Percentiles rank a stretch among this genome's conserved stretches.
Conservation (phyloP, 169 alveolate genomes). For the Cryptosporidium meleagridis region DNA sequence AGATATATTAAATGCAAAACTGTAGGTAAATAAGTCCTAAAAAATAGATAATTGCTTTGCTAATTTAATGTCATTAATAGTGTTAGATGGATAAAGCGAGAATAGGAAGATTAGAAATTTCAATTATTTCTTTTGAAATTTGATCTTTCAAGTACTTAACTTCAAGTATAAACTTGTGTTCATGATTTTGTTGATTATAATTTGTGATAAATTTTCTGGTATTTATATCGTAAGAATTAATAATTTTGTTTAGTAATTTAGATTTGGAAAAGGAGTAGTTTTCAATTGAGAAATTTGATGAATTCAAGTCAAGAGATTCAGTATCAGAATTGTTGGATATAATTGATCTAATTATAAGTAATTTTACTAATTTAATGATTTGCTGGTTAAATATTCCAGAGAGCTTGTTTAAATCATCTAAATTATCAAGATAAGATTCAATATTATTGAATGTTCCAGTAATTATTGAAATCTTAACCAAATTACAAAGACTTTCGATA, state of each 20-base stretch:
- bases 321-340: background rate
- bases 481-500: conserved; percentile 10
- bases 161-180: background rate
- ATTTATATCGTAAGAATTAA: conserved; percentile 3
- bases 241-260: background rate
- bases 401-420: background rate
- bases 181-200: background rate
- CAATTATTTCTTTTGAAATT: background rate
- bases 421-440: conserved; percentile 4
- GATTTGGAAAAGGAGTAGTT: background rate
- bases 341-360: background rate
- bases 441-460: background rate
- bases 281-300: background rate
- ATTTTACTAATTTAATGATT: background rate
- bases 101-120: background rate
- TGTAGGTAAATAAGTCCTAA: background rate
- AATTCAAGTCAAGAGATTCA: background rate
- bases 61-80: background rate
- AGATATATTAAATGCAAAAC: background rate
- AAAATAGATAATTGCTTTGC: too few species aligned
- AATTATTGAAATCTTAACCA: conserved; percentile 13
- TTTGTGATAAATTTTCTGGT: background rate
- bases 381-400: conserved; percentile 13
- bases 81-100: background rate
- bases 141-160: background rate